These are phyloP conservation scores for Spiromastix sp. DNA, from an alignment of 2,329 filamentous ascomycete genomes.

Conservation along the genomic window DNA sequence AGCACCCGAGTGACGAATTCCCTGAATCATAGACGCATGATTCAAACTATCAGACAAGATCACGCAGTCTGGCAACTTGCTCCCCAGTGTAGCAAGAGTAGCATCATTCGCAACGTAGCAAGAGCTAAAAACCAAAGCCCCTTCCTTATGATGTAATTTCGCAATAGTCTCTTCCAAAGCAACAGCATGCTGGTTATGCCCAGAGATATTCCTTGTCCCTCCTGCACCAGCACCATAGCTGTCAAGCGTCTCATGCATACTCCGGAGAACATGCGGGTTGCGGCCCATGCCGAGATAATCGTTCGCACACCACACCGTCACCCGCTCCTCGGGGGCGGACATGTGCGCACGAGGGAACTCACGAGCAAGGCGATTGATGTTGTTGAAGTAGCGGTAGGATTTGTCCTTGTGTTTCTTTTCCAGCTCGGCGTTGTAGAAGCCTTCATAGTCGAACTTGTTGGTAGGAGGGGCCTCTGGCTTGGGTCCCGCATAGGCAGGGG, in stretches of 20 bases:
- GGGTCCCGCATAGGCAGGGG: constrained; percentile 10
- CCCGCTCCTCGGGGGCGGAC: constrained; percentile 67
- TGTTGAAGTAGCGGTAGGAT: constrained; percentile 99
- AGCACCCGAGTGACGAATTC: constrained; percentile 91
- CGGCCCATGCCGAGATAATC: constrained; percentile 98
- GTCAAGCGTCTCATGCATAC: constrained; percentile 91
- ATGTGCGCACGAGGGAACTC: constrained; percentile 95
- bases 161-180: constrained; percentile 72
- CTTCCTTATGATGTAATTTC: constrained; percentile 82
- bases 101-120: constrained; percentile 99
- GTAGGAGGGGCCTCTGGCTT: constrained; percentile 39
- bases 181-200: constrained; percentile 91
- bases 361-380: constrained; percentile 96
- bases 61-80: constrained; percentile 91
- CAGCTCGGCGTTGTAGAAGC: constrained; percentile 76
- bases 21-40: constrained; percentile 98
- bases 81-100: constrained; percentile 90
- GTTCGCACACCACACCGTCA: constrained; percentile 98
- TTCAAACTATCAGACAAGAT: constrained; percentile 97
- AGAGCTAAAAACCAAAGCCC: constrained; percentile 87
- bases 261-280: constrained; percentile 73
- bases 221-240: constrained; percentile 92
- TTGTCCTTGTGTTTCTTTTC: constrained; percentile 99
- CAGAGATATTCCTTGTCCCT: constrained; percentile 94
- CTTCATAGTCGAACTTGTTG: constrained; percentile 76